phyloP scores from a whole-genome alignment of 805 yeast species.

The Candida silvatica region DNA sequence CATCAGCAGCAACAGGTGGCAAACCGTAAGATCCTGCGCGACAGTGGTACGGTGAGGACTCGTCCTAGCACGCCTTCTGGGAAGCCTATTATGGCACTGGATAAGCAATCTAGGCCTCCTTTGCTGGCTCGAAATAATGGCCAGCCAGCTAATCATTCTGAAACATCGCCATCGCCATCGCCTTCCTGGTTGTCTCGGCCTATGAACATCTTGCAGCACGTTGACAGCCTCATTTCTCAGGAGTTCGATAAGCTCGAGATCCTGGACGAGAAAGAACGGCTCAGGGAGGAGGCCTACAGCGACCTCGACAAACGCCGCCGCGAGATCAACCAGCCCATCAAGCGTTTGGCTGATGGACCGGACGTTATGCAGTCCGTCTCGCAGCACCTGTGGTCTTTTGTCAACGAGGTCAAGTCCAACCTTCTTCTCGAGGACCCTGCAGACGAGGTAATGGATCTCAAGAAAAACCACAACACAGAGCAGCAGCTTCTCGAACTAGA shows the following conservation, averaged over 20 bases:
- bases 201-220: constrained; percentile 52
- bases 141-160: not conserved
- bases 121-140: too few species aligned
- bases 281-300: constrained; percentile 1
- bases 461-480: not conserved
- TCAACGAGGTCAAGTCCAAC: constrained; percentile 36
- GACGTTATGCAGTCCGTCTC: constrained; percentile 31
- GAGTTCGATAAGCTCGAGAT: constrained; percentile 51
- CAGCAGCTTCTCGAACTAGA: too few species aligned
- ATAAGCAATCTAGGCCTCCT: too few species aligned
- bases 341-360: constrained; percentile 13
- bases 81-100: too few species aligned
- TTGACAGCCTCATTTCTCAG: constrained; percentile 56
- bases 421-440: constrained; percentile 9
- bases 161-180: not conserved
- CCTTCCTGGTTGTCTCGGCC: constrained; percentile 38
- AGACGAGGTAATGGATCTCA: not conserved
- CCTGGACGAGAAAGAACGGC: constrained; percentile 15
- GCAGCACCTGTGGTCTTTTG: constrained; percentile 40
- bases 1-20: not conserved
- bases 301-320: constrained; percentile 10
- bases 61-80: too few species aligned
- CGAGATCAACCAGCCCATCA: constrained; percentile 19
- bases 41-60: not conserved
- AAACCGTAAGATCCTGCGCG: not conserved